phyloP scores from a whole-genome alignment of 305 asterid species.

The Fraxinus latifolia region DNA sequence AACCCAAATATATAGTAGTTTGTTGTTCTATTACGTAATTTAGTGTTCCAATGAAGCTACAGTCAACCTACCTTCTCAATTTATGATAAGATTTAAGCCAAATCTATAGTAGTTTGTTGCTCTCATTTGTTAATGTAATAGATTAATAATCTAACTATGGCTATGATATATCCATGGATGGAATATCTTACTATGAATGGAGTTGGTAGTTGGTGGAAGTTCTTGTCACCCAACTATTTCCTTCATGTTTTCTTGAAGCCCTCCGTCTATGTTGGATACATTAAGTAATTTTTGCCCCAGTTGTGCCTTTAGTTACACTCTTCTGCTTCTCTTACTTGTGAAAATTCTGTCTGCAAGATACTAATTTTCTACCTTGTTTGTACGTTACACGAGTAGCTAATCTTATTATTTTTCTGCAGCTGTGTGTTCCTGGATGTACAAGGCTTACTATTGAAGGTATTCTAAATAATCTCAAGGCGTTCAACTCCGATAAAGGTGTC shows the following conservation, averaged over 20 bases:
- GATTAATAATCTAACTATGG: background rate
- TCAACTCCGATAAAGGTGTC: conserved; percentile 38
- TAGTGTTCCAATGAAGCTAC: background rate
- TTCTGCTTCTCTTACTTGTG: background rate
- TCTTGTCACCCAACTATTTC: background rate
- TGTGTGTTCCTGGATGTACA: conserved; percentile 80
- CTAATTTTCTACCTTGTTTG: background rate
- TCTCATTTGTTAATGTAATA: background rate
- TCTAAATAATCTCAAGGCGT: conserved; percentile 44
- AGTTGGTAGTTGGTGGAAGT: background rate
- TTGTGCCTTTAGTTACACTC: background rate
- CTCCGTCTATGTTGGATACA: background rate
- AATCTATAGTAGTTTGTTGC: background rate
- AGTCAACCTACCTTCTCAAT: background rate
- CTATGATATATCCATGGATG: background rate
- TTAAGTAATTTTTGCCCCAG: background rate
- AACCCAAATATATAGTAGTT: background rate
- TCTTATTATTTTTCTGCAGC: conserved; percentile 41
- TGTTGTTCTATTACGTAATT: background rate
- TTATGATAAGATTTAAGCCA: background rate
- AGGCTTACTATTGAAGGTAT: conserved; percentile 64
- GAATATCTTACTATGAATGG: background rate
- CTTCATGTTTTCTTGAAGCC: background rate
- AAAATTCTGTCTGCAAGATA: background rate
- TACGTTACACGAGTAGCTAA: conserved; percentile 4